phyloP scores from a whole-genome alignment of 1,139 yeast genomes.

The Sugiyamaella xylanicola region DNA sequence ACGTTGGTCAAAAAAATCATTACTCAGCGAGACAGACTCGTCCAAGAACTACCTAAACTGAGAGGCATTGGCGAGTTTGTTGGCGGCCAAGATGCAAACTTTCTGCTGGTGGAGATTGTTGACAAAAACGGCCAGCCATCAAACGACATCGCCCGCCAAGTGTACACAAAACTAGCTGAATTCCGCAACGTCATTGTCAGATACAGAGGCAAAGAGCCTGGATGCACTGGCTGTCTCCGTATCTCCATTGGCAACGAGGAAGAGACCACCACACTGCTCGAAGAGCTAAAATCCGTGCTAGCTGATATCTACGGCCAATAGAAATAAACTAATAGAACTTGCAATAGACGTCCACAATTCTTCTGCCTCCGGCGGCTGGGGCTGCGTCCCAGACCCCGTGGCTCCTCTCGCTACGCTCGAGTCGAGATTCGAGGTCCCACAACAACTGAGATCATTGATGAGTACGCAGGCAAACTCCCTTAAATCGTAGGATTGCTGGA shows the following conservation, averaged over 20 bases:
- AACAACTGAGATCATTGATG: no score
- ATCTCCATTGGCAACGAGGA: constrained; percentile 80
- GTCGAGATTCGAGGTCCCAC: no score
- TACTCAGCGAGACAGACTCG: constrained; percentile 57
- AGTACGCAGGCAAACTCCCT: no score
- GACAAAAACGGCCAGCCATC: constrained; percentile 63
- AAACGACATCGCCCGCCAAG: constrained; percentile 64
- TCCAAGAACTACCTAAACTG: constrained; percentile 55
- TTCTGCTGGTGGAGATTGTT: constrained; percentile 70
- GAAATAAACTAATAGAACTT: not conserved
- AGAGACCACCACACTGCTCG: constrained; percentile 64
- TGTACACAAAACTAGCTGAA: constrained; percentile 72
- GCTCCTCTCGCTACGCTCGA: not conserved
- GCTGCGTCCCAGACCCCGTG: constrained; percentile 5
- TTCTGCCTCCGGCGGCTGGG: constrained; percentile 9
- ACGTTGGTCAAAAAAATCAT: constrained; percentile 53
- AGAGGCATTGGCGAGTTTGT: constrained; percentile 69
- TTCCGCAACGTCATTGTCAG: constrained; percentile 79
- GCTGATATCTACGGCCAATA: constrained; percentile 32
- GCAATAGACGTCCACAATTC: no score
- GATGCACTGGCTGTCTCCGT: constrained; percentile 85
- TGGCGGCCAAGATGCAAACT: constrained; percentile 90
- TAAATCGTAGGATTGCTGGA: no score
- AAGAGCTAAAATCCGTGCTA: constrained; percentile 51
- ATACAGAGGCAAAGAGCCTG: constrained; percentile 85